A percentile compares a stretch with the other conserved stretches of the same genome.
phyloP scores from a whole-genome alignment of 163 green algal genomes.

The Botryococcus braunii region DNA sequence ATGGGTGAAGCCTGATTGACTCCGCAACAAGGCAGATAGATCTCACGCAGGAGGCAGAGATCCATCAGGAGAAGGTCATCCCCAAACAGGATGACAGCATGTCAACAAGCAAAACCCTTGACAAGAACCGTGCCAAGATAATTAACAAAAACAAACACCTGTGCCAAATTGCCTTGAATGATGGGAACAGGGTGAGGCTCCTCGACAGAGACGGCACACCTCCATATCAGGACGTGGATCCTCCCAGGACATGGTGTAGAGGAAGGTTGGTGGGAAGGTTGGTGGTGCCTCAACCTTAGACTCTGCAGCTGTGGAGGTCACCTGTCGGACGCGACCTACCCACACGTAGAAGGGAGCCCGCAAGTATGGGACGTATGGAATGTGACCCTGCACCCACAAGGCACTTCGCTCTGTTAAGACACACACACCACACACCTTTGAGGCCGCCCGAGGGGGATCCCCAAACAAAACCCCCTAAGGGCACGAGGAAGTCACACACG shows the following conservation, averaged over 20 bases:
- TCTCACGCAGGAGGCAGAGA: too few relatives aligned
- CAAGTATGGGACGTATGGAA: slow-evolving; percentile 85
- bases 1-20: too few relatives aligned
- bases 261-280: slow-evolving; percentile 94
- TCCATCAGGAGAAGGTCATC: too few relatives aligned
- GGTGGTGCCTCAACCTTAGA: slow-evolving; percentile 69
- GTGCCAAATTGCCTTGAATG: background rate
- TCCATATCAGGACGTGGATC: slow-evolving; percentile 86
- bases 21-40: too few relatives aligned
- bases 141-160: background rate
- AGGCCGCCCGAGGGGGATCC: too few relatives aligned
- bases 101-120: too few relatives aligned
- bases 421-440: background rate
- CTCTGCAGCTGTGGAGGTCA: slow-evolving; percentile 38
- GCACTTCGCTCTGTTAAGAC: too few relatives aligned
- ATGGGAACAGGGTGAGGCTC: background rate
- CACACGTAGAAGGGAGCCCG: slow-evolving; percentile 85
- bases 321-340: slow-evolving; percentile 42
- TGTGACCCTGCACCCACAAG: slow-evolving; percentile 56
- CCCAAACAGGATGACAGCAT: too few relatives aligned
- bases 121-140: background rate
- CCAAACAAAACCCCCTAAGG: too few relatives aligned
- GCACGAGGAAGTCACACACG: too few relatives aligned
- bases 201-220: slow-evolving; percentile 24
- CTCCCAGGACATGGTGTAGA: slow-evolving; percentile 98